Conservation (phyloP, 768 basidiomycete species). For the Pisolithus tinctorius region DNA sequence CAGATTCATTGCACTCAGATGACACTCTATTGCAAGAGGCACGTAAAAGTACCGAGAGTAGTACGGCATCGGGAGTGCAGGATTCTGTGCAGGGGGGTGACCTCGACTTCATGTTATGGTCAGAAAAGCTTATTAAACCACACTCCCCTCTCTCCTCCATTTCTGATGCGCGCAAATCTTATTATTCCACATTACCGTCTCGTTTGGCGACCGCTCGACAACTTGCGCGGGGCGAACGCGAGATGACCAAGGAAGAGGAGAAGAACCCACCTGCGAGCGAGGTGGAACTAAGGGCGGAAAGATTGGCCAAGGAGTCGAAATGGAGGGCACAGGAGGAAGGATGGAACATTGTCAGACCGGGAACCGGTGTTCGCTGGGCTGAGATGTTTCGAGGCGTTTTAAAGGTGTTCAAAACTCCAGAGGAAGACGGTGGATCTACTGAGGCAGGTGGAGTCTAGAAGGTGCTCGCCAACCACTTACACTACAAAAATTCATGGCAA, state of each 20-base stretch:
- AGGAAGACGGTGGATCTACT: slow-evolving; percentile 1
- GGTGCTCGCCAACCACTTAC: neutral
- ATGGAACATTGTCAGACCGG: slow-evolving; percentile 70
- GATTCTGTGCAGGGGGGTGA: slow-evolving; percentile 36
- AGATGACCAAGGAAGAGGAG: slow-evolving; percentile 81
- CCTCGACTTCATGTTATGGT: slow-evolving; percentile 64
- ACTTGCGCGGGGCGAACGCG: slow-evolving; percentile 64
- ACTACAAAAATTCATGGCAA: neutral
- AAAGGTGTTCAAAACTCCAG: slow-evolving; percentile 50
- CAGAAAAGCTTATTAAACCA: slow-evolving; percentile 65
- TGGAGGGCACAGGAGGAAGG: slow-evolving; percentile 80
- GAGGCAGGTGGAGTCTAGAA: neutral
- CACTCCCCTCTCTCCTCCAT: slow-evolving; percentile 55
- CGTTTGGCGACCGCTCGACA: slow-evolving; percentile 69
- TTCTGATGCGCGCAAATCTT: slow-evolving; percentile 63
- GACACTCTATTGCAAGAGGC: slow-evolving; percentile 19
- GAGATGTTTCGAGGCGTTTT: slow-evolving; percentile 57
- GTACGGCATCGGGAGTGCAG: neutral
- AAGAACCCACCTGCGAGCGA: slow-evolving; percentile 79
- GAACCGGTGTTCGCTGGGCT: slow-evolving; percentile 67
- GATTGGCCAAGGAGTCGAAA: slow-evolving; percentile 80
- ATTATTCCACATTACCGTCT: slow-evolving; percentile 63
- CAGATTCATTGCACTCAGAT: slow-evolving; percentile 9
- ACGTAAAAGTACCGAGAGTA: slow-evolving; percentile 1
- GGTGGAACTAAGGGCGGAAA: slow-evolving; percentile 80